These are phyloP conservation scores for Meira nashicola DNA, from an alignment of 1,284 basidiomycete genomes.

Conservation along the genomic window DNA sequence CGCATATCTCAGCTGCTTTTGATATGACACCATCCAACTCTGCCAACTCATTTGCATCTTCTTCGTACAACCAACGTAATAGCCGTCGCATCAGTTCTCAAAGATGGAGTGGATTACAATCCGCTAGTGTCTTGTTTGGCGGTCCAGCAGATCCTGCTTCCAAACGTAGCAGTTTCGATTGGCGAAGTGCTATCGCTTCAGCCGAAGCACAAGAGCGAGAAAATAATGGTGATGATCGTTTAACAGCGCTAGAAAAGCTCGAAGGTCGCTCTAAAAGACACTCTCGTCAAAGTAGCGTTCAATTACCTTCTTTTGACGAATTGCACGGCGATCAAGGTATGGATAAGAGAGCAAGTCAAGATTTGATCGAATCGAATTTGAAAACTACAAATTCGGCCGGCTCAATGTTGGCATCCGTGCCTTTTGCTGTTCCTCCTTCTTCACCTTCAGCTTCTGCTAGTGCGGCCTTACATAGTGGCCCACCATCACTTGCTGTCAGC, in stretches of 20 bases:
- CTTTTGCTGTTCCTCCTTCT: not conserved
- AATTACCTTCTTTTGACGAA: constrained; percentile 43
- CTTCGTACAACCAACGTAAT: constrained; percentile 22
- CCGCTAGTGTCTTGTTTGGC: constrained; percentile 18
- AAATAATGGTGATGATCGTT: constrained; percentile 26
- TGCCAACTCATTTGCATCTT: constrained; percentile 13
- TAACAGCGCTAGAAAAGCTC: constrained; percentile 45
- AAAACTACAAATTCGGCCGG: constrained; percentile 6
- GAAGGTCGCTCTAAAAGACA: constrained; percentile 29
- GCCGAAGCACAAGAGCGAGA: not conserved
- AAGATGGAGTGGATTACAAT: constrained; percentile 15
- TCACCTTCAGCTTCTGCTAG: not conserved
- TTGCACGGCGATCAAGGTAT: constrained; percentile 29
- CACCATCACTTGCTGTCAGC: not conserved
- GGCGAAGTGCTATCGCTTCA: constrained; percentile 10
- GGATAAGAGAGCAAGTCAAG: constrained; percentile 18
- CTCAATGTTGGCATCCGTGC: not conserved
- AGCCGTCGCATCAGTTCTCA: constrained; percentile 25
- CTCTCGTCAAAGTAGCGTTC: constrained; percentile 27
- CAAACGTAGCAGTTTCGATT: constrained; percentile 14
- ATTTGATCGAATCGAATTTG: constrained; percentile 23
- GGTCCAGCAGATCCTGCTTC: constrained; percentile 24
- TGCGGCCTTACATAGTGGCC: not conserved
- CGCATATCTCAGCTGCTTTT: not conserved
- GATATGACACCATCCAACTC: constrained; percentile 16